Percentiles rank a stretch among this genome's conserved stretches.
Evolutionary conservation across 345 rosid genomes (phyloP).

Genomic region (Geranium brycei): DNA sequence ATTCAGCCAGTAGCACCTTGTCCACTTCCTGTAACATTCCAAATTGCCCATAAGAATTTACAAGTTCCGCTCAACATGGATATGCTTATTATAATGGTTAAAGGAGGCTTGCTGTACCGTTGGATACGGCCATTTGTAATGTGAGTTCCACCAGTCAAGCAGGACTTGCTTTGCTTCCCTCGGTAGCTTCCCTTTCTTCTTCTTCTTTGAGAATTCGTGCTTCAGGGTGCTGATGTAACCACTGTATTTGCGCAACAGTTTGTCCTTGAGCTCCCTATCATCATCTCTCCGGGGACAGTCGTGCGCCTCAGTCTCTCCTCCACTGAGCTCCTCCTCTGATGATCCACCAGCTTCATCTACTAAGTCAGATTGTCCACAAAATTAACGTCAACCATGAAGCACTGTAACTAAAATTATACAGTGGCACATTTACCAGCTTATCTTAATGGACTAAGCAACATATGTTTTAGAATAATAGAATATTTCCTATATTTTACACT

Average conservation of each 20-base stretch:
- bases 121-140: slow-evolving; percentile 51
- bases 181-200: slow-evolving; percentile 45
- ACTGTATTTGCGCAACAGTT: slow-evolving; percentile 31
- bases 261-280: slow-evolving; percentile 33
- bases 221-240: slow-evolving; percentile 31
- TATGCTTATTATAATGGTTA: too few relatives aligned
- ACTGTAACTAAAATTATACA: too few relatives aligned
- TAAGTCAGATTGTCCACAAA: background rate
- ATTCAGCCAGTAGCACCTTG: background rate
- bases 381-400: too few relatives aligned
- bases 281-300: slow-evolving; percentile 11
- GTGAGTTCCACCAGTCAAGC: slow-evolving; percentile 44
- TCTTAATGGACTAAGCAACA: too few relatives aligned
- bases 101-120: slow-evolving; percentile 19
- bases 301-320: slow-evolving; percentile 22
- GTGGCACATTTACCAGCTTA: too few relatives aligned
- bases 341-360: slow-evolving; percentile 25
- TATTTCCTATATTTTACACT: too few relatives aligned
- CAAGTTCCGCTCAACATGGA: too few relatives aligned
- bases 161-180: slow-evolving; percentile 34
- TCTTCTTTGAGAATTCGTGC: slow-evolving; percentile 41
- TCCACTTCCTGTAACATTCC: background rate
- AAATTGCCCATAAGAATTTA: background rate
- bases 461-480: too few relatives aligned
- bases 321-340: slow-evolving; percentile 27